Evolutionary conservation across 176 grass and related monocot genomes (phyloP), one percentile per base, ranked within the genome.

Genomic region (Cocos nucifera): DNA sequence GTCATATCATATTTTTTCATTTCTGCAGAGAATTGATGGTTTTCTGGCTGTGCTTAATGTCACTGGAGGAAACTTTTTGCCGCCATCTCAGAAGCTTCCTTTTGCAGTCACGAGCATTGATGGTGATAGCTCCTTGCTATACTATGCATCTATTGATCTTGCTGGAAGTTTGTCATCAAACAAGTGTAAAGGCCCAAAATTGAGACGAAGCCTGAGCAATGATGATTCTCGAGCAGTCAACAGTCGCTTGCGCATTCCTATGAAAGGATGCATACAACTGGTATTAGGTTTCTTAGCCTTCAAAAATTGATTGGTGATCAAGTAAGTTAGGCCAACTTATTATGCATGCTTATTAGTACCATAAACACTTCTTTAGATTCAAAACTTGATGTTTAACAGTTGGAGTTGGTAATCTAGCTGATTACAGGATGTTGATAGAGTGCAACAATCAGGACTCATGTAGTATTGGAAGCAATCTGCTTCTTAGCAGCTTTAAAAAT

Each of bases 221-320:
- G 78, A 76, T 73, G 71, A 97, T 63, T 88, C 93, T 63, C 67
- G 81, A 64, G 80, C 81, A 70, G 60, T 51, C 12, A 91, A 83
- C 66, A 97, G 81, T 69, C 84, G 84, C 22, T 58, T 97, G 59
- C 78, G 77, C 56, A 88, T 97, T 65, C 93, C 93, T 56, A 70
- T 92, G 65, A 97, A 91, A 84, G 93, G 93, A 55, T 49, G 87
- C 59, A 73, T 97, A 60, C 93, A 97, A 26, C 82, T 97, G 93
- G 93, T 97, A 92, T 68, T 39, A 27, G 56, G 70, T 79, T 79
- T 55, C 30, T 51, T 70, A 51, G 67, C 55, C 30, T 66, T 79
- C 15, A 56, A 73, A 73, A 25, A 44, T 30, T 70, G 60, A 32
- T 73, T 73, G 17, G 20, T 63, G 59, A 19, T 73, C 59, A 48